Evolutionary conservation across 2,329 filamentous ascomycete species (phyloP).

Genomic region (Pseudocercospora vitis): DNA sequence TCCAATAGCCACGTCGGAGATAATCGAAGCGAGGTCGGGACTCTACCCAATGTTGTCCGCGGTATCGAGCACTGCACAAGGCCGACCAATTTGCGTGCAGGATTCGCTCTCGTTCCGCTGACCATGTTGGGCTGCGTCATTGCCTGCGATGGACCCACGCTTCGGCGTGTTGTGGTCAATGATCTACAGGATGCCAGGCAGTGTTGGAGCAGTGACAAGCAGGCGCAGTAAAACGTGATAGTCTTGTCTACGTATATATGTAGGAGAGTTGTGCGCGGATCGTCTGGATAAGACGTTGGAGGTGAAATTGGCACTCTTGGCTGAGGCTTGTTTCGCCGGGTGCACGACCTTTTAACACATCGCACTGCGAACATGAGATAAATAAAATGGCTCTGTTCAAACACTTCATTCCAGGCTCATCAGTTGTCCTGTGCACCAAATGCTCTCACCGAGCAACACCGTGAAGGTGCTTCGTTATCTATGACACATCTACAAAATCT

Average conservation of each 20-base stretch:
- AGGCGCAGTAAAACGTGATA: neutral
- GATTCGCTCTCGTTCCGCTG: neutral
- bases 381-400: no score
- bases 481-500: conserved; percentile 31
- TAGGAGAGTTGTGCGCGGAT: neutral
- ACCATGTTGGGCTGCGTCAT: neutral
- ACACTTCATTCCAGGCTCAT: conserved; percentile 1
- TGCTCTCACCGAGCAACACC: neutral
- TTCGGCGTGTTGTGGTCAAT: no score
- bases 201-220: no score
- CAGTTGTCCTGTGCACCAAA: conserved; percentile 3
- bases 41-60: no score
- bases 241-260: neutral
- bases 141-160: no score
- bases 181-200: no score
- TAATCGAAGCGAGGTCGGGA: neutral
- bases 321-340: neutral
- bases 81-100: no score
- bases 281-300: neutral
- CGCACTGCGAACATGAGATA: no score
- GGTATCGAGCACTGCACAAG: neutral
- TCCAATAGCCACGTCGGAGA: neutral
- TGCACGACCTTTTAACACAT: no score
- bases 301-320: conserved; percentile 3
- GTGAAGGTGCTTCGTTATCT: neutral